phyloP scores from a whole-genome alignment of 2,329 filamentous ascomycete genomes.

The Aspergillus carbonarius region DNA sequence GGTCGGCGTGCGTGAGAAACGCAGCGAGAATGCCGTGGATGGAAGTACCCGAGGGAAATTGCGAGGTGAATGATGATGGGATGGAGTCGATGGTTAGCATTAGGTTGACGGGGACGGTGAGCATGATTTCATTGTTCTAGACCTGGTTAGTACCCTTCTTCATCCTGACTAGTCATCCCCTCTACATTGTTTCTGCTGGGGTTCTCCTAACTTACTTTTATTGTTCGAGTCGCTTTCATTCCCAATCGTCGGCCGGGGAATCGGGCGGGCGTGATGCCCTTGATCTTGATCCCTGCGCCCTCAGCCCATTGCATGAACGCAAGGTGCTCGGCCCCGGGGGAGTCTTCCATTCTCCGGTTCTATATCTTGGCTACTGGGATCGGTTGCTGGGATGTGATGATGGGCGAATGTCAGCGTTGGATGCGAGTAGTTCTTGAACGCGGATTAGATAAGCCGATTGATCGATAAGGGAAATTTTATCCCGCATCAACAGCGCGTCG shows the following conservation, averaged over 20 bases:
- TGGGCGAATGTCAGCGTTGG: background rate
- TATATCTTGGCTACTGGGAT: background rate
- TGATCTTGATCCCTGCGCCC: constrained; percentile 62
- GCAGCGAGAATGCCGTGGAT: constrained; percentile 72
- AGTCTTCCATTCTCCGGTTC: constrained; percentile 3
- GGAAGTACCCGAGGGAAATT: constrained; percentile 55
- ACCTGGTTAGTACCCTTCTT: no score
- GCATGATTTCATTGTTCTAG: constrained; percentile 58
- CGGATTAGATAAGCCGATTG: constrained; percentile 3
- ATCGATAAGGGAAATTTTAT: background rate
- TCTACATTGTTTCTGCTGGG: no score
- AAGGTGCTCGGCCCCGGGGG: constrained; percentile 31
- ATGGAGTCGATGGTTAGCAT: constrained; percentile 64
- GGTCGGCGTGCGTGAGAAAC: constrained; percentile 55
- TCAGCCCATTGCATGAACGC: constrained; percentile 67
- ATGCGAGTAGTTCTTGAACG: background rate
- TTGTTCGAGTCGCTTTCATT: constrained; percentile 64
- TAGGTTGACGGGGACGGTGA: constrained; percentile 61
- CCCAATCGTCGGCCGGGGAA: constrained; percentile 76
- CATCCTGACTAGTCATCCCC: no score
- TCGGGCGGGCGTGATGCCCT: constrained; percentile 63
- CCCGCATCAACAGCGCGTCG: background rate
- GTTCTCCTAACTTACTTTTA: constrained; percentile 54
- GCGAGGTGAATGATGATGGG: constrained; percentile 52
- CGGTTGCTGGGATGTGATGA: background rate